These are phyloP conservation scores for Backusella sp. DNA, from an alignment of 192 early-diverging fungal genomes.

Conservation along the genomic window DNA sequence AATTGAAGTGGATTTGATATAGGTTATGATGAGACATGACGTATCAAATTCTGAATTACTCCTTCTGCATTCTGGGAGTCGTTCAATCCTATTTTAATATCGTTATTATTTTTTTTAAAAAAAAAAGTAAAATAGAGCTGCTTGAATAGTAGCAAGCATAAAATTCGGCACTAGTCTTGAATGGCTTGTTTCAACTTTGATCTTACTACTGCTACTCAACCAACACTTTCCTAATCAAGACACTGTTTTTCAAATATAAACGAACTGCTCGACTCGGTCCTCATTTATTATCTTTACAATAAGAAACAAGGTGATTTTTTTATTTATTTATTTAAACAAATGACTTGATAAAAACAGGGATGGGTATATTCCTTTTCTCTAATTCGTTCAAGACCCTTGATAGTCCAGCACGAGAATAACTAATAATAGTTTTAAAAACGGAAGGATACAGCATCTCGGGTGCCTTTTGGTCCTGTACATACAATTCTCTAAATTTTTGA, in stretches of 20 bases:
- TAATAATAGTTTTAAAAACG: not conserved
- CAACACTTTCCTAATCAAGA: not conserved
- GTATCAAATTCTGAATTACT: no score
- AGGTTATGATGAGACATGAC: no score
- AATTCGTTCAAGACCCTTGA: not conserved
- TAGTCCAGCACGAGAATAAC: not conserved
- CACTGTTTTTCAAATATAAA: not conserved
- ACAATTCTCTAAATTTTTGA: constrained; percentile 77
- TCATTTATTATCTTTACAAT: not conserved
- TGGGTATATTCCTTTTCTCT: constrained; percentile 12
- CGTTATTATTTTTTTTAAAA: no score
- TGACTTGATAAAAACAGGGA: constrained; percentile 3
- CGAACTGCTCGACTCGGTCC: not conserved
- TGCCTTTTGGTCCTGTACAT: constrained; percentile 40
- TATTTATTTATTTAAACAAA: not conserved
- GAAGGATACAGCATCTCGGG: not conserved
- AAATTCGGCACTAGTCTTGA: no score
- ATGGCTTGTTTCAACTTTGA: not conserved
- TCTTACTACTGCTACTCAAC: not conserved
- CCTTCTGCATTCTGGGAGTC: no score
- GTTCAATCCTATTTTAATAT: no score
- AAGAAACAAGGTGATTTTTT: not conserved
- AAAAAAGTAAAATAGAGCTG: no score
- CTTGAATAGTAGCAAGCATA: no score
- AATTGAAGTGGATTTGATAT: no score